A percentile compares a stretch with the other conserved stretches of the same genome.
phyloP scores from a whole-genome alignment of 2,329 filamentous ascomycete species.

The Xylaria sp. region DNA sequence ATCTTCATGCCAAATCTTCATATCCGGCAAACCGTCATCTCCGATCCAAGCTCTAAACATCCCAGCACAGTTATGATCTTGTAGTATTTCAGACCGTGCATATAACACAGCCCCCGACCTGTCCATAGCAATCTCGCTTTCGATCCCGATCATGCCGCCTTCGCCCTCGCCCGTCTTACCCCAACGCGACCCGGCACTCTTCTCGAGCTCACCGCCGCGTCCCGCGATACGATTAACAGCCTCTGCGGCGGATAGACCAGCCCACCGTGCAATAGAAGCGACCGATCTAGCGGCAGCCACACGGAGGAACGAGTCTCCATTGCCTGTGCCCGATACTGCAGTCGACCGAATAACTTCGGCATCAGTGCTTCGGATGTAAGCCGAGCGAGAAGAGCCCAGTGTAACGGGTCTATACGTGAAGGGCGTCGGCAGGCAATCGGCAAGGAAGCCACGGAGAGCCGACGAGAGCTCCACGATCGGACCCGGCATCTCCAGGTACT shows the following conservation, averaged over 20 bases:
- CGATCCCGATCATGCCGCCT: constrained; percentile 87
- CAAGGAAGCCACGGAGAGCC: constrained; percentile 61
- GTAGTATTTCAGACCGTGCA: constrained; percentile 66
- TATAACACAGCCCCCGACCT: constrained; percentile 55
- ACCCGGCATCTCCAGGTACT: constrained; percentile 41
- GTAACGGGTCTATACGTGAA: constrained; percentile 53
- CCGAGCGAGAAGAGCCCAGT: background rate
- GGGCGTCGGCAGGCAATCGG: constrained; percentile 69
- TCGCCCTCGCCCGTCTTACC: constrained; percentile 79
- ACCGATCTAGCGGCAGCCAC: constrained; percentile 76
- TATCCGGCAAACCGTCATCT: constrained; percentile 65
- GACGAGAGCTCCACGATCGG: constrained; percentile 55
- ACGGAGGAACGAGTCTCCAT: constrained; percentile 88
- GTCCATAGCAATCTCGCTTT: constrained; percentile 63
- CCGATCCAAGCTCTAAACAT: constrained; percentile 87
- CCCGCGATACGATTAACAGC: constrained; percentile 76
- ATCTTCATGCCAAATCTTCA: constrained; percentile 67
- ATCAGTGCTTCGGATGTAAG: constrained; percentile 24
- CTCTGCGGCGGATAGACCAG: constrained; percentile 59
- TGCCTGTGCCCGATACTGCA: constrained; percentile 82
- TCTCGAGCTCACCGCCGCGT: constrained; percentile 76
- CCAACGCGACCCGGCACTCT: constrained; percentile 80
- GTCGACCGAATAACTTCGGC: constrained; percentile 56
- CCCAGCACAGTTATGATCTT: constrained; percentile 86
- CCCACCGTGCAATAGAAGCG: constrained; percentile 77